These are phyloP conservation scores for Mycena latifolia DNA, from an alignment of 768 basidiomycete species.

Conservation along the genomic window DNA sequence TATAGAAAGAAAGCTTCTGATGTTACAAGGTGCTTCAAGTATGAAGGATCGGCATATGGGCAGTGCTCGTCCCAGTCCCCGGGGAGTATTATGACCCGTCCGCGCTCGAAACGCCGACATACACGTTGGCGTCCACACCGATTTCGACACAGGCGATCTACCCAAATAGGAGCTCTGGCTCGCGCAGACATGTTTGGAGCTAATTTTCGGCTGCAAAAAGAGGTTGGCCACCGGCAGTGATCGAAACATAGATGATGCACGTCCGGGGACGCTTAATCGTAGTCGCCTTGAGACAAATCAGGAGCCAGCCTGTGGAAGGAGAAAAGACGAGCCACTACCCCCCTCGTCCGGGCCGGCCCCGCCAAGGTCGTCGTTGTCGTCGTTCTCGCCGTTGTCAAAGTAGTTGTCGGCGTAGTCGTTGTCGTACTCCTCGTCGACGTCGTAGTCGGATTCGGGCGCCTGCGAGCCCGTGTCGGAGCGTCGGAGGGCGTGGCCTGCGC, in stretches of 20 bases:
- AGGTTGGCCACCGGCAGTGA: too few relatives aligned
- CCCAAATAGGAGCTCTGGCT: too few relatives aligned
- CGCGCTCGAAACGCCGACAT: too few relatives aligned
- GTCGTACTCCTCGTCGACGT: constrained; percentile 92
- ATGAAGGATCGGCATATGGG: too few relatives aligned
- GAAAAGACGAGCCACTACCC: constrained; percentile 46
- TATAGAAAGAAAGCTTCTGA: too few relatives aligned
- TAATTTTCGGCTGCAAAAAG: too few relatives aligned
- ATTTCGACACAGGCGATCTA: too few relatives aligned
- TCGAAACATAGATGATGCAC: constrained; percentile 13
- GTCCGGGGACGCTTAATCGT: constrained; percentile 20
- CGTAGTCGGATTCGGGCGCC: constrained; percentile 78
- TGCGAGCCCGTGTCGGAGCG: constrained; percentile 78
- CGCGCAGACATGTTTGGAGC: too few relatives aligned
- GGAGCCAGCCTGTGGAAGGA: background rate
- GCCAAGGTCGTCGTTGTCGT: constrained; percentile 83
- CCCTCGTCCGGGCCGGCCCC: constrained; percentile 78
- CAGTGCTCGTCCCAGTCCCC: too few relatives aligned
- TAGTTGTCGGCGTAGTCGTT: constrained; percentile 94
- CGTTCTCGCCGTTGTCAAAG: constrained; percentile 90
- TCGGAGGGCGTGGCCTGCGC: constrained; percentile 77
- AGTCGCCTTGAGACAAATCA: constrained; percentile 23
- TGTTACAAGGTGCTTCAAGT: too few relatives aligned
- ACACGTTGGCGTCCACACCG: too few relatives aligned
- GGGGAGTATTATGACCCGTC: too few relatives aligned